These are phyloP conservation scores for Patellaria atrata DNA, from an alignment of 495 filamentous ascomycete species.

Conservation along the genomic window DNA sequence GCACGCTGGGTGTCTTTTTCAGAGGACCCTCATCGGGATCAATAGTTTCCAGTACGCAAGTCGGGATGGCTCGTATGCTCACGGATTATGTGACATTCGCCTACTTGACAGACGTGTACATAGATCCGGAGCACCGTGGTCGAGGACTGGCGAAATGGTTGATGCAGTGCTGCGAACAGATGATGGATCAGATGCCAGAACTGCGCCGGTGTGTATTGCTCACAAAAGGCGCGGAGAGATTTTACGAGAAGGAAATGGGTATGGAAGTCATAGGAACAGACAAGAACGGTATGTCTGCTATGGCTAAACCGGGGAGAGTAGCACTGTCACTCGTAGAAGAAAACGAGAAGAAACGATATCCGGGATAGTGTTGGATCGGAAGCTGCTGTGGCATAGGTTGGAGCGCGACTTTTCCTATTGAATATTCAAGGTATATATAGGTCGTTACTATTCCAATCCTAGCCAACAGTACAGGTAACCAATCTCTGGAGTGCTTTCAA, in stretches of 20 bases:
- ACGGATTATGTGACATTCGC: constrained; percentile 51
- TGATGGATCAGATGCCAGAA: constrained; percentile 38
- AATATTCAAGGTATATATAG: no score
- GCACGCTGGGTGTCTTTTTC: constrained; percentile 23
- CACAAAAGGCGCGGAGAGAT: background rate
- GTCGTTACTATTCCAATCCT: no score
- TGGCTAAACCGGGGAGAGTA: no score
- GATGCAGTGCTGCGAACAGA: constrained; percentile 39
- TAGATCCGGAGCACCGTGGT: constrained; percentile 39
- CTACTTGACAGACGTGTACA: constrained; percentile 59
- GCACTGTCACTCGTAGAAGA: no score
- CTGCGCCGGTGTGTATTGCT: constrained; percentile 29
- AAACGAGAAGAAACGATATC: no score
- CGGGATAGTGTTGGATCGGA: no score
- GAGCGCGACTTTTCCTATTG: no score
- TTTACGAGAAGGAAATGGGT: constrained; percentile 15
- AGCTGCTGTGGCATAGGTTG: no score
- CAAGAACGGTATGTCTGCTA: background rate
- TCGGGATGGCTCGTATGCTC: constrained; percentile 48
- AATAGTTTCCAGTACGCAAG: constrained; percentile 17
- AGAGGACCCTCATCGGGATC: background rate
- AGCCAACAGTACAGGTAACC: no score
- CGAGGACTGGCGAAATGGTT: constrained; percentile 51
- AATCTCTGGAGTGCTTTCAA: no score
- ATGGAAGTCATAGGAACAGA: constrained; percentile 4